Base-by-base conservation (phyloP, 2,329 filamentous ascomycete genomes). In the Podosphaera aphanis region DNA sequence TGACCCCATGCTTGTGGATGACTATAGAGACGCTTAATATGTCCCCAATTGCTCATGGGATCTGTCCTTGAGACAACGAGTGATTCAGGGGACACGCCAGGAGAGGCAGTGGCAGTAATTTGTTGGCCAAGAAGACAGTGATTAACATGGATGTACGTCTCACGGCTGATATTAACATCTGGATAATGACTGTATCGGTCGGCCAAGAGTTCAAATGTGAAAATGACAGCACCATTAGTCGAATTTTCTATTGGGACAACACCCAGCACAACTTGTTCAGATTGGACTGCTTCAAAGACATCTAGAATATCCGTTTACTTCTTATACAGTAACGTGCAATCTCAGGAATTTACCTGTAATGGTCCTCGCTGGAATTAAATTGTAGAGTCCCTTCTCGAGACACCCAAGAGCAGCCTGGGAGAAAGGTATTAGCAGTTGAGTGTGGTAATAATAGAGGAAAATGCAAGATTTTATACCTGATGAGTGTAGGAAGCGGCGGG, bases 1-100 rank as follows among this genome's bases (percentile, higher is more conserved):
- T 98, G 90, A 21, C 85, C 85, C 68, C 90, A 93, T 23, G 85
- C 90, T 63, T 98, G 90, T 8, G 88, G 86, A 62, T 98, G 90
- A 20, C 83, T 90, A 65, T 93, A 93, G 36, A 98, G 63, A 56
- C 79, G 78, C 53, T 69, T 72, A 56, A 95, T 70, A 53, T 79
- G 68, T 46, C 64, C 61, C 50, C 86, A 61, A 50, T 65, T 63
- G 44, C 59, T 55, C 35, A 70, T 54, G 2, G 76, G 73, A 50
- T 62, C 62, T 35, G 65, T 60, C 50, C 62, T 61, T 21, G 67
- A 66, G 52, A 62, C 63, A n/a, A 55, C 54, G 15, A 66, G 66
- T 38, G 56, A 59, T 13, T 59, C 60, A 8, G 68, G 67, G 40
- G 67, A 66, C 35, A 56, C 56, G 23, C 61, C 57, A 43, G 58